Conservation (phyloP, 148 eudicot species). For the Fallopia convolvulus region DNA sequence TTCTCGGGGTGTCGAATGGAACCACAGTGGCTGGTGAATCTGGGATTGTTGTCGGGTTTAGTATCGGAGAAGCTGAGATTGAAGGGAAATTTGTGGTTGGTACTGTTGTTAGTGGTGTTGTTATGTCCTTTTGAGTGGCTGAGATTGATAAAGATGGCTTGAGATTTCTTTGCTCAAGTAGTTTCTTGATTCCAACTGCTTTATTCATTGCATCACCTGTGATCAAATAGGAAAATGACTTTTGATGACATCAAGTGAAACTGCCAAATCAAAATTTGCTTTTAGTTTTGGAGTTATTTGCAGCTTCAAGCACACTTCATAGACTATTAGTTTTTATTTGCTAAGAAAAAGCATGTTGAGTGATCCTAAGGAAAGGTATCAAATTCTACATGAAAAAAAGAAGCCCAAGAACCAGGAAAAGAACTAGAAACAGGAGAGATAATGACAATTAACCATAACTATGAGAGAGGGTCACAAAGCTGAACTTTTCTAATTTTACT, state of each 20-base stretch:
- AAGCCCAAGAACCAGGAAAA: background rate
- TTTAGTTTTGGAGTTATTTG: background rate
- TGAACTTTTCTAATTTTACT: background rate
- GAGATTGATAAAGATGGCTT: conserved; percentile 22
- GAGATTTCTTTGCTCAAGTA: conserved; percentile 4
- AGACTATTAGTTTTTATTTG: background rate
- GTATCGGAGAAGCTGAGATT: conserved; percentile 24
- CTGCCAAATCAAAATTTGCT: background rate
- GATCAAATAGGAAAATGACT: background rate
- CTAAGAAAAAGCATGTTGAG: background rate
- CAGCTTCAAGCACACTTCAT: background rate
- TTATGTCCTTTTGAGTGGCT: conserved; percentile 51
- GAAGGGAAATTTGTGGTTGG: conserved; percentile 46
- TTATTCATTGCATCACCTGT: conserved; percentile 17
- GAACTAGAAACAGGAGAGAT: background rate
- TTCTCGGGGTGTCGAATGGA: conserved; percentile 16
- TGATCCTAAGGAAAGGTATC: background rate
- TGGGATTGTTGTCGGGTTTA: conserved; percentile 50
- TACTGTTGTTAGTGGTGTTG: conserved; percentile 75
- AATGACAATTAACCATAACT: background rate
- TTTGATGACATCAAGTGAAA: background rate
- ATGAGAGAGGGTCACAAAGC: background rate
- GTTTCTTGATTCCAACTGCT: conserved; percentile 5
- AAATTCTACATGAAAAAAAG: background rate
- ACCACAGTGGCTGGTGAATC: conserved; percentile 26